A percentile compares a stretch with the other conserved stretches of the same genome.
Evolutionary conservation across 805 yeast genomes (phyloP).

Genomic region (Lipomyces chichibuensis): DNA sequence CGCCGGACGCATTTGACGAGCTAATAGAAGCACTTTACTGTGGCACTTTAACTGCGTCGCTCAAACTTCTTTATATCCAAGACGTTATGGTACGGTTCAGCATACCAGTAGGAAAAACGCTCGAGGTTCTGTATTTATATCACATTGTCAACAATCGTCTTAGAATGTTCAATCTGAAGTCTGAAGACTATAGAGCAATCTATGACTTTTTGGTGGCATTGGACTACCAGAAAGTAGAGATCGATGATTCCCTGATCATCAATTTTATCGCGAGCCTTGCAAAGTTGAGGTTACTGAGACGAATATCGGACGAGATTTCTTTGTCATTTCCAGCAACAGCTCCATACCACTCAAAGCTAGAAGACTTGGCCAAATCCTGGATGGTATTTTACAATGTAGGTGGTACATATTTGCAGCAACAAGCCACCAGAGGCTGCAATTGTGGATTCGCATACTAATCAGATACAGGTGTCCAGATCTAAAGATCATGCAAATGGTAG

Average conservation of each 20-base stretch:
- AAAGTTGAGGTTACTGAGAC: conserved; percentile 1
- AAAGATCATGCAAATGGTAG: neutral
- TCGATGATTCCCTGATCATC: conserved; percentile 8
- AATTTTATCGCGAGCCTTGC: conserved; percentile 1
- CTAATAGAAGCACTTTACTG: neutral
- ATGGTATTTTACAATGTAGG: conserved; percentile 8
- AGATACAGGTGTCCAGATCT: neutral
- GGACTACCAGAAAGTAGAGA: conserved; percentile 3
- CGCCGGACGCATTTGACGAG: neutral
- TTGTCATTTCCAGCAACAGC: neutral
- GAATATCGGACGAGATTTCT: neutral
- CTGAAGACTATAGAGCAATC: neutral
- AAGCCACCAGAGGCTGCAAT: too few species aligned
- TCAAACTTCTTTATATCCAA: neutral
- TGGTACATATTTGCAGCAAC: neutral
- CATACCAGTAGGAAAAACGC: neutral
- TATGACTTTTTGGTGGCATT: conserved; percentile 9
- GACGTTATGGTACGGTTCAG: neutral
- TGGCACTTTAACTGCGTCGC: neutral
- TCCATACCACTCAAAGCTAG: neutral
- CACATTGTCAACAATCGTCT: neutral
- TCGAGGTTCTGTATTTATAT: neutral
- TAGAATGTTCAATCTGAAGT: neutral
- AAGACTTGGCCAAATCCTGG: conserved; percentile 9
- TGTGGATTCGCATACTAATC: neutral